A percentile compares a stretch with the other conserved stretches of the same genome.
These are phyloP conservation scores for Chenopodium berlandieri DNA, from an alignment of 148 eudicot genomes.

Conservation along the genomic window DNA sequence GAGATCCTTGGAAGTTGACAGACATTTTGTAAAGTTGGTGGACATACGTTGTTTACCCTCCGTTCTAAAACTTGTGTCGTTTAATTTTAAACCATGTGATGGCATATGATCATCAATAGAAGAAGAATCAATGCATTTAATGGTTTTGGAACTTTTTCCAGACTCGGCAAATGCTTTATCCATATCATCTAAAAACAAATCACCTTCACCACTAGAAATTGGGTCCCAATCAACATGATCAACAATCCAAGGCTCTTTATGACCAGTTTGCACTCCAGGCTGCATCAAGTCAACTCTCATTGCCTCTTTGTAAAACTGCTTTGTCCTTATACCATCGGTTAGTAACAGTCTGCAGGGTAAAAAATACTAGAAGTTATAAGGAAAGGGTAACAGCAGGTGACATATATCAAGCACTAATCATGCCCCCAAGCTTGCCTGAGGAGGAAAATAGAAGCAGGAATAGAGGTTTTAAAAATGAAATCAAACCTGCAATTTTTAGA, in stretches of 20 bases:
- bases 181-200: slow-evolving; percentile 79
- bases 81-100: slow-evolving; percentile 49
- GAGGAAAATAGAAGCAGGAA: not conserved
- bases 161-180: slow-evolving; percentile 65
- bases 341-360: slow-evolving; percentile 52
- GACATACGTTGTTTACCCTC: slow-evolving; percentile 22
- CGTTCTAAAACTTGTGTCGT: slow-evolving; percentile 25
- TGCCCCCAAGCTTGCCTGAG: not conserved
- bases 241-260: slow-evolving; percentile 44
- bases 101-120: slow-evolving; percentile 36
- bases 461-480: not conserved
- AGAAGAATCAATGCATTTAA: slow-evolving; percentile 50
- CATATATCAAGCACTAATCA: not conserved
- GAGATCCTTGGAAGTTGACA: slow-evolving; percentile 21
- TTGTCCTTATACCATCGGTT: slow-evolving; percentile 69
- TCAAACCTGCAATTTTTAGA: slow-evolving; percentile 86
- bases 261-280: slow-evolving; percentile 34
- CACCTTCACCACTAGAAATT: slow-evolving; percentile 90
- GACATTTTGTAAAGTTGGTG: slow-evolving; percentile 16
- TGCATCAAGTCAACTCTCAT: slow-evolving; percentile 66
- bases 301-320: slow-evolving; percentile 69
- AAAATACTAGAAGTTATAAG: not conserved
- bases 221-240: slow-evolving; percentile 91
- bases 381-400: not conserved
- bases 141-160: slow-evolving; percentile 38